A percentile compares a stretch with the other conserved stretches of the same genome.
These are phyloP conservation scores for Luffa acutangula DNA, from an alignment of 306 rosid genomes.

Conservation along the genomic window DNA sequence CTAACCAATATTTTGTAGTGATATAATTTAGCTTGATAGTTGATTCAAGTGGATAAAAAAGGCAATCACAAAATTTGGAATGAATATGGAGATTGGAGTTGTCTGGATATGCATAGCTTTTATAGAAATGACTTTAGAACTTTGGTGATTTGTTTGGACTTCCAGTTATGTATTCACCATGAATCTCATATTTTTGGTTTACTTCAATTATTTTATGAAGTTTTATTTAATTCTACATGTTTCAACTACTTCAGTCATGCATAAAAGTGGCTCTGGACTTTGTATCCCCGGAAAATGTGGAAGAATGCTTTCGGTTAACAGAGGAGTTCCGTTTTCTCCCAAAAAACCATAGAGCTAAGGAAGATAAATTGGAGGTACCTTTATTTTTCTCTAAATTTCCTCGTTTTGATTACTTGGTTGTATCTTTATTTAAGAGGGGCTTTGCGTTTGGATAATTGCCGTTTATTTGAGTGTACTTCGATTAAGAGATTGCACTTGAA, in stretches of 20 bases:
- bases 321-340: constrained; percentile 43
- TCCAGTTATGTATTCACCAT: background rate
- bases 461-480: background rate
- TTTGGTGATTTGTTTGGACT: background rate
- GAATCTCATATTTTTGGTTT: background rate
- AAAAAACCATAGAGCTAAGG: constrained; percentile 51
- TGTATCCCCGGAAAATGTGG: constrained; percentile 36
- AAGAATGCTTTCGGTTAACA: constrained; percentile 25
- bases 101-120: background rate
- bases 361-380: constrained; percentile 56
- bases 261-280: constrained; percentile 33
- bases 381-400: constrained; percentile 1
- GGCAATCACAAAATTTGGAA: background rate
- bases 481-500: background rate
- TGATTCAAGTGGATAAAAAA: background rate
- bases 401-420: background rate
- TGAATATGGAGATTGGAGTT: background rate
- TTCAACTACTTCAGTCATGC: constrained; percentile 26
- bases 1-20: background rate
- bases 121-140: background rate
- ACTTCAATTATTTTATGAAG: background rate
- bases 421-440: background rate
- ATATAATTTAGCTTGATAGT: background rate
- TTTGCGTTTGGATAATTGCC: background rate
- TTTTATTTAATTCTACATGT: background rate